phyloP scores from a whole-genome alignment of 306 rosid species.

The Phaseolus lunatus region DNA sequence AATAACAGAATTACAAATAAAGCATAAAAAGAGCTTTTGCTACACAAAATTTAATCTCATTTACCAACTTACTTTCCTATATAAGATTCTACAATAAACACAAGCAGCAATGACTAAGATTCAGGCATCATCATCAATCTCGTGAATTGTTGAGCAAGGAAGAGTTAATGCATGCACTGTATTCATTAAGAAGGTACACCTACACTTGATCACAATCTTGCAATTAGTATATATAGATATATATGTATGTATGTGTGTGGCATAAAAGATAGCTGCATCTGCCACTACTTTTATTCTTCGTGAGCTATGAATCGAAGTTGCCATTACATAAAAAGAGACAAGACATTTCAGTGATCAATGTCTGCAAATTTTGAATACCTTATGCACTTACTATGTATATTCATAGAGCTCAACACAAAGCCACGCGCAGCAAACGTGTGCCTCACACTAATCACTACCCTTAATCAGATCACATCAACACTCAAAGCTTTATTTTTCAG shows the following conservation, averaged over 20 bases:
- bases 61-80: conserved; percentile 13
- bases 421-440: conserved; percentile 36
- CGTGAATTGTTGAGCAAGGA: conserved; percentile 39
- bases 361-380: conserved; percentile 48
- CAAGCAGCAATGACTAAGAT: conserved; percentile 6
- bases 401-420: conserved; percentile 32
- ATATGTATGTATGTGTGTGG: too few relatives aligned
- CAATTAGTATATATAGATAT: conserved; percentile 3
- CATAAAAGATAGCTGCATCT: conserved; percentile 34
- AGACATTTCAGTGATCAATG: conserved; percentile 35
- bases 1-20: not conserved
- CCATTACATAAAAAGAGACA: conserved; percentile 41
- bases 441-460: conserved; percentile 28
- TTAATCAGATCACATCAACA: conserved; percentile 40
- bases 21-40: not conserved
- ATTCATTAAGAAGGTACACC: conserved; percentile 37
- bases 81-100: conserved; percentile 20
- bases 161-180: conserved; percentile 31
- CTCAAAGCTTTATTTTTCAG: conserved; percentile 39
- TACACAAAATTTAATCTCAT: not conserved
- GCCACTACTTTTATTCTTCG: conserved; percentile 4
- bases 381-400: conserved; percentile 11
- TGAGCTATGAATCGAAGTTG: conserved; percentile 35
- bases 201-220: conserved; percentile 22
- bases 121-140: conserved; percentile 29